phyloP scores from a whole-genome alignment of 1,284 basidiomycete species.

The Rhodotorula sp. region DNA sequence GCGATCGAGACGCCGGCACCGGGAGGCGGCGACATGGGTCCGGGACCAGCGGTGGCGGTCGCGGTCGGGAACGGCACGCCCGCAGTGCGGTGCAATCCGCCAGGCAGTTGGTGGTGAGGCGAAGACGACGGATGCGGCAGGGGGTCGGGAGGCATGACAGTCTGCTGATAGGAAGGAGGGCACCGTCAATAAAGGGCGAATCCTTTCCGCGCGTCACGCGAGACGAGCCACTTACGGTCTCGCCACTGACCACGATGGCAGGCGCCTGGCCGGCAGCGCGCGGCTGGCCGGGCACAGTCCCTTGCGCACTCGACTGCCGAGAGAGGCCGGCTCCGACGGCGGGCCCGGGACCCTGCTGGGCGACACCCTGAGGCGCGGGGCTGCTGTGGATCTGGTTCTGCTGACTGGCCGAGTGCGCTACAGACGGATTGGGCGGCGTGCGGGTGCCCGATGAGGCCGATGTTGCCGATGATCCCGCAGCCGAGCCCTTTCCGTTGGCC shows the following conservation, averaged over 20 bases:
- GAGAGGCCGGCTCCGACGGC: neutral
- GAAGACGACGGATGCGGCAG: constrained; percentile 54
- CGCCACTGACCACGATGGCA: constrained; percentile 74
- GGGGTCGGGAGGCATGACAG: constrained; percentile 65
- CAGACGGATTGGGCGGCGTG: neutral
- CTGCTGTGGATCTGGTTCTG: neutral
- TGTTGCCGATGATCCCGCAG: neutral
- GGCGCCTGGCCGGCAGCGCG: constrained; percentile 16
- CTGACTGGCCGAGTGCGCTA: neutral
- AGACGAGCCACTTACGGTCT: constrained; percentile 47
- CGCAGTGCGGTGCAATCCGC: constrained; percentile 50
- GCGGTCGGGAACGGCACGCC: constrained; percentile 30
- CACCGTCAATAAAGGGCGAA: neutral
- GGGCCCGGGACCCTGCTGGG: neutral
- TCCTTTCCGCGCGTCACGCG: neutral
- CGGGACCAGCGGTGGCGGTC: constrained; percentile 27
- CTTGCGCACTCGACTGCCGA: neutral
- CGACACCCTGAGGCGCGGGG: neutral
- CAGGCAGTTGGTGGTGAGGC: constrained; percentile 60
- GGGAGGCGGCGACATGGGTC: constrained; percentile 40
- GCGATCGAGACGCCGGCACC: constrained; percentile 6
- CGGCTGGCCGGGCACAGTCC: constrained; percentile 20
- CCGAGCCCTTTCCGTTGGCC: constrained; percentile 13
- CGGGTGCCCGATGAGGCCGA: neutral
- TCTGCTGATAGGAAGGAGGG: constrained; percentile 20